These are phyloP conservation scores for Luzula sylvatica DNA, from an alignment of 176 grass and related monocot genomes.

Conservation along the genomic window DNA sequence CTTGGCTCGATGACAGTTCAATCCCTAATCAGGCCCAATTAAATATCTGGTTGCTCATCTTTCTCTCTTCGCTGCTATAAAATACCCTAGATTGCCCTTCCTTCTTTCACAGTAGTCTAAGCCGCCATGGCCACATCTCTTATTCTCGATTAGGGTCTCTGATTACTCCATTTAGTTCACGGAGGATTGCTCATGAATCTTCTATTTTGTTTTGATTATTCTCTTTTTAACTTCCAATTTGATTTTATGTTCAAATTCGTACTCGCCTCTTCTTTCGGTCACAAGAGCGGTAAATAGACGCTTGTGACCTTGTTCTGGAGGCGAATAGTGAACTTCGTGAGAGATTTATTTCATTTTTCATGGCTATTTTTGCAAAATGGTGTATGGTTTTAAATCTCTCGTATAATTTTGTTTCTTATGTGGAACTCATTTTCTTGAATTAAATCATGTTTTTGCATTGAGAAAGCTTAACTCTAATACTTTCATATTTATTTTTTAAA, in stretches of 20 bases:
- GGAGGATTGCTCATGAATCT: not conserved
- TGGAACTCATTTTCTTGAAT: no score
- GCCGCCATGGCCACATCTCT: no score
- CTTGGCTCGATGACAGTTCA: no score
- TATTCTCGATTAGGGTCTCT: not conserved
- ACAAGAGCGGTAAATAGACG: slow-evolving; percentile 7
- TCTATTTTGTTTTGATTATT: not conserved
- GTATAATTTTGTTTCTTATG: not conserved
- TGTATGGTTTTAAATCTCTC: slow-evolving; percentile 4
- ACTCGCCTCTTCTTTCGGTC: slow-evolving; percentile 28
- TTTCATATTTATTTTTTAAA: no score
- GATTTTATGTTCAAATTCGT: no score
- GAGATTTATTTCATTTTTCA: slow-evolving; percentile 15
- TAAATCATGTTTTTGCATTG: no score
- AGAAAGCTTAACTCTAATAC: no score
- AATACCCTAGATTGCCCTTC: no score
- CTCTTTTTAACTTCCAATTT: not conserved
- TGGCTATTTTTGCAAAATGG: slow-evolving; percentile 14
- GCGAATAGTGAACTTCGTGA: slow-evolving; percentile 16
- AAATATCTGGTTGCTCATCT: no score
- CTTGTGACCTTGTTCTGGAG: slow-evolving; percentile 27
- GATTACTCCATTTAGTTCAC: not conserved
- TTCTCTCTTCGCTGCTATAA: no score
- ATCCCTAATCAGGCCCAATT: no score
- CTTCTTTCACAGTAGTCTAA: no score